A percentile compares a stretch with the other conserved stretches of the same genome.
Conservation (phyloP, 2,329 filamentous ascomycete genomes). For the Pyricularia sp. region DNA sequence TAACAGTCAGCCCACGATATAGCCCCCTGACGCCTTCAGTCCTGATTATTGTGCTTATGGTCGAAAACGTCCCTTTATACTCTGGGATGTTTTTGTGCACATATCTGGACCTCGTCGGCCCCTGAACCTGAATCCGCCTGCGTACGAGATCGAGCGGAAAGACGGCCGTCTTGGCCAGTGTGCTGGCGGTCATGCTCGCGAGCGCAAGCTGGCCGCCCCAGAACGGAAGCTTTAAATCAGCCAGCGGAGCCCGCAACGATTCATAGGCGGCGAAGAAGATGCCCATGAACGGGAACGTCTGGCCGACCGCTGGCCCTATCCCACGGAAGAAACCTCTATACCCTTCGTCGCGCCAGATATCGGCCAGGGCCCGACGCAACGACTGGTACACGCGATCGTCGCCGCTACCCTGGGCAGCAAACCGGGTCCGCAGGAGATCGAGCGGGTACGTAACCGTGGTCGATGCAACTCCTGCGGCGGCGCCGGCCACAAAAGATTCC, state of each 20-base stretch:
- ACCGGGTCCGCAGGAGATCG: slow-evolving; percentile 83
- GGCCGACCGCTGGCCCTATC: slow-evolving; percentile 63
- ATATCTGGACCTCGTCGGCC: slow-evolving; percentile 67
- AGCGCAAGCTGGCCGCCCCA: slow-evolving; percentile 65
- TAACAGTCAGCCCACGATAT: slow-evolving; percentile 80
- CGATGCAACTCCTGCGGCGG: slow-evolving; percentile 66
- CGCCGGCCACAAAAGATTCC: slow-evolving; percentile 74
- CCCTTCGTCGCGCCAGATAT: slow-evolving; percentile 69
- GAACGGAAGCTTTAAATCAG: slow-evolving; percentile 44
- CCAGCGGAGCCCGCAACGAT: slow-evolving; percentile 48
- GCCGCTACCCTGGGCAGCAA: slow-evolving; percentile 79
- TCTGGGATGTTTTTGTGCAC: slow-evolving; percentile 79
- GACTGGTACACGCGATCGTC: slow-evolving; percentile 61
- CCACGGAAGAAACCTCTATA: slow-evolving; percentile 75
- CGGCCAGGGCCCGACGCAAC: slow-evolving; percentile 51
- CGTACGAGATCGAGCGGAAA: slow-evolving; percentile 88
- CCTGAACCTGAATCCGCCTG: slow-evolving; percentile 91
- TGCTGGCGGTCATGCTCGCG: slow-evolving; percentile 66
- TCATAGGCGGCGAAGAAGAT: slow-evolving; percentile 91
- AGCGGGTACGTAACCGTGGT: slow-evolving; percentile 83
- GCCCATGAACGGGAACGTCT: slow-evolving; percentile 95
- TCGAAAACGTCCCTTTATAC: slow-evolving; percentile 56
- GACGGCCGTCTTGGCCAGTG: slow-evolving; percentile 75
- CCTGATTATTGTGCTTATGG: slow-evolving; percentile 53
- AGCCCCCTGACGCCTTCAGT: slow-evolving; percentile 67